Percentiles rank a stretch among this genome's conserved stretches.
Conservation (phyloP, 495 filamentous ascomycete species). For the Hapsidospora chrysogenum region DNA sequence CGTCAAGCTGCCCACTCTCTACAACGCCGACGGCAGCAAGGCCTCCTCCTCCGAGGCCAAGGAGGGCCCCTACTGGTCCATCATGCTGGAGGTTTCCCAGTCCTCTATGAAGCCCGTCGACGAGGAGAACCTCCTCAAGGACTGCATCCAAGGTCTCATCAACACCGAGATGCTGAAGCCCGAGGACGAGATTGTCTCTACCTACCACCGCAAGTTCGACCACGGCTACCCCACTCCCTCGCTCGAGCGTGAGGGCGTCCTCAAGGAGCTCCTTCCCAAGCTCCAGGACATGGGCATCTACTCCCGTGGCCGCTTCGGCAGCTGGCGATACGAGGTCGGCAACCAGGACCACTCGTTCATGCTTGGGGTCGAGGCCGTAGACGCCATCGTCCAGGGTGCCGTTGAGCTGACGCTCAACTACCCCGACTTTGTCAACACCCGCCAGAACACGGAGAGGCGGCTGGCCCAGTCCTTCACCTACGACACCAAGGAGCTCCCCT, state of each 20-base stretch:
- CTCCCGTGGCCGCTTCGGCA: slow-evolving; percentile 93
- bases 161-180: slow-evolving; percentile 92
- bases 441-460: slow-evolving; percentile 76
- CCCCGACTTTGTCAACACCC: slow-evolving; percentile 92
- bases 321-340: slow-evolving; percentile 88
- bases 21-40: slow-evolving; percentile 72
- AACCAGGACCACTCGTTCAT: slow-evolving; percentile 99
- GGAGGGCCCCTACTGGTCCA: slow-evolving; percentile 96
- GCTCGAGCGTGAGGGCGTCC: slow-evolving; percentile 86
- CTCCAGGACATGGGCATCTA: slow-evolving; percentile 83
- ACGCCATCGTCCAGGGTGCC: slow-evolving; percentile 86
- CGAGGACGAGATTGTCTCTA: slow-evolving; percentile 88
- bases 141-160: slow-evolving; percentile 90
- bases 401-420: slow-evolving; percentile 97
- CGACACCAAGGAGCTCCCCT: slow-evolving; percentile 16
- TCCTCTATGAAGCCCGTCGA: slow-evolving; percentile 90
- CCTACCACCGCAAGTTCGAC: slow-evolving; percentile 97
- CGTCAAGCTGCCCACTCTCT: slow-evolving; percentile 73
- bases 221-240: slow-evolving; percentile 96
- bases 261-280: slow-evolving; percentile 83
- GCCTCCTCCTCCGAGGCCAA: slow-evolving; percentile 47
- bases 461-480: slow-evolving; percentile 49
- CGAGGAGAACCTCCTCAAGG: slow-evolving; percentile 60
- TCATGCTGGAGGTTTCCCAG: slow-evolving; percentile 98
- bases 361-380: slow-evolving; percentile 92